phyloP scores from a whole-genome alignment of 1,139 yeast genomes.

The Scheffersomyces cryptocercus region DNA sequence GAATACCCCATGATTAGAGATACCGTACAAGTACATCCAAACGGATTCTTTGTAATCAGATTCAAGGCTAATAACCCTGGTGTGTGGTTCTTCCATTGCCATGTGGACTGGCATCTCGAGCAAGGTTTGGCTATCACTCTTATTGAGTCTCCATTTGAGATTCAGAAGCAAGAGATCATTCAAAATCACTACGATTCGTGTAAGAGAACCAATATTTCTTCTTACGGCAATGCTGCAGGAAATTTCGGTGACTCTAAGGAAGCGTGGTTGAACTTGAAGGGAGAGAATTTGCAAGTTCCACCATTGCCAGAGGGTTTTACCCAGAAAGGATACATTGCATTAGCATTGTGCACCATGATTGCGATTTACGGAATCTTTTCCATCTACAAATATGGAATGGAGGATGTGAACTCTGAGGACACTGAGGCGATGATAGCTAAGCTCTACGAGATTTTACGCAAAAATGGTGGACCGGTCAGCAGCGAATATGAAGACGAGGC shows the following conservation, averaged over 20 bases:
- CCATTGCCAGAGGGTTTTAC: slow-evolving; percentile 73
- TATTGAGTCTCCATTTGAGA: slow-evolving; percentile 68
- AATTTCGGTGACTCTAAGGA: slow-evolving; percentile 27
- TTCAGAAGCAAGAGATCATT: slow-evolving; percentile 38
- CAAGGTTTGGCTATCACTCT: slow-evolving; percentile 79
- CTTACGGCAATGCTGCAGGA: slow-evolving; percentile 73
- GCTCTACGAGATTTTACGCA: slow-evolving; percentile 13
- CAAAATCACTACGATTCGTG: slow-evolving; percentile 62
- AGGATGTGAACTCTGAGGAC: slow-evolving; percentile 53
- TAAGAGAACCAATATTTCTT: slow-evolving; percentile 47
- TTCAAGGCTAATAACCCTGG: slow-evolving; percentile 85
- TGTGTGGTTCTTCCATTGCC: slow-evolving; percentile 94
- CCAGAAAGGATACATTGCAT: slow-evolving; percentile 64
- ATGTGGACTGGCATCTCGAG: slow-evolving; percentile 89
- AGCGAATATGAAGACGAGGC: not conserved
- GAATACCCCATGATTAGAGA: slow-evolving; percentile 66
- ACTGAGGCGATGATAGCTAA: slow-evolving; percentile 24
- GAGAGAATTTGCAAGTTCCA: slow-evolving; percentile 55
- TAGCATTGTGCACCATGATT: slow-evolving; percentile 54
- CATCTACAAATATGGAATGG: slow-evolving; percentile 62
- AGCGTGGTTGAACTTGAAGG: slow-evolving; percentile 55
- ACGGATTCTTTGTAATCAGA: slow-evolving; percentile 65
- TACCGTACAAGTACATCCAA: slow-evolving; percentile 62
- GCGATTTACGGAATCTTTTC: slow-evolving; percentile 59
- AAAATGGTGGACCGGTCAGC: slow-evolving; percentile 4